These are phyloP conservation scores for Fraxinus albicans DNA, from an alignment of 305 asterid genomes.

Conservation along the genomic window DNA sequence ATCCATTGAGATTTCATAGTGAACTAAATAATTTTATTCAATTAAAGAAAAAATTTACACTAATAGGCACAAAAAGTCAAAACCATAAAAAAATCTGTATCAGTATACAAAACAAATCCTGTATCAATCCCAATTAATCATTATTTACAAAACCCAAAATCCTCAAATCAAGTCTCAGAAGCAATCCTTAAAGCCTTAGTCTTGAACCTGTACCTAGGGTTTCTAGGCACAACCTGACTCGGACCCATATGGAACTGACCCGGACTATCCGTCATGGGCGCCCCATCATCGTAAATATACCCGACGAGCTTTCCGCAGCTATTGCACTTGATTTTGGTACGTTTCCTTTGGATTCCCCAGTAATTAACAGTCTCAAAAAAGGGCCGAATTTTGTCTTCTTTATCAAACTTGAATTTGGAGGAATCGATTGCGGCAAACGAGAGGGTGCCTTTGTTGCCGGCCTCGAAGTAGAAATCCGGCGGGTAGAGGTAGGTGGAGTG, in stretches of 20 bases:
- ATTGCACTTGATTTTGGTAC: constrained; percentile 71
- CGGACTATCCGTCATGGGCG: constrained; percentile 70
- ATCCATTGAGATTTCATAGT: background rate
- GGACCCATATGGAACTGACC: constrained; percentile 92
- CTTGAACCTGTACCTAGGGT: constrained; percentile 86
- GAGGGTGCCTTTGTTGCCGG: constrained; percentile 80
- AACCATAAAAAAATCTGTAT: background rate
- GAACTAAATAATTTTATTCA: background rate
- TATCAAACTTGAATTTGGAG: constrained; percentile 67
- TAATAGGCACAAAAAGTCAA: background rate
- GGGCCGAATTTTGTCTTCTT: constrained; percentile 72
- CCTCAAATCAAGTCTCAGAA: constrained; percentile 41
- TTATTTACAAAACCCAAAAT: constrained; percentile 16
- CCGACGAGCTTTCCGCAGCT: constrained; percentile 70
- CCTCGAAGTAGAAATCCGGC: constrained; percentile 84
- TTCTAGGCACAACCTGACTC: constrained; percentile 83
- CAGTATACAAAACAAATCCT: constrained; percentile 6
- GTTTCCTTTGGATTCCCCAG: constrained; percentile 86
- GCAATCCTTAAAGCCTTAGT: constrained; percentile 51
- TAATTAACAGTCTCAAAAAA: constrained; percentile 81
- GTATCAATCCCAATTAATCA: background rate
- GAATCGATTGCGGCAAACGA: constrained; percentile 73
- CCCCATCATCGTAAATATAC: constrained; percentile 82
- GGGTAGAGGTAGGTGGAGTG: constrained; percentile 57
- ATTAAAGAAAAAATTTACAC: constrained; percentile 10